A percentile compares a stretch with the other conserved stretches of the same genome.
Evolutionary conservation across 768 basidiomycete species (phyloP).

Genomic region (Russula sp.): DNA sequence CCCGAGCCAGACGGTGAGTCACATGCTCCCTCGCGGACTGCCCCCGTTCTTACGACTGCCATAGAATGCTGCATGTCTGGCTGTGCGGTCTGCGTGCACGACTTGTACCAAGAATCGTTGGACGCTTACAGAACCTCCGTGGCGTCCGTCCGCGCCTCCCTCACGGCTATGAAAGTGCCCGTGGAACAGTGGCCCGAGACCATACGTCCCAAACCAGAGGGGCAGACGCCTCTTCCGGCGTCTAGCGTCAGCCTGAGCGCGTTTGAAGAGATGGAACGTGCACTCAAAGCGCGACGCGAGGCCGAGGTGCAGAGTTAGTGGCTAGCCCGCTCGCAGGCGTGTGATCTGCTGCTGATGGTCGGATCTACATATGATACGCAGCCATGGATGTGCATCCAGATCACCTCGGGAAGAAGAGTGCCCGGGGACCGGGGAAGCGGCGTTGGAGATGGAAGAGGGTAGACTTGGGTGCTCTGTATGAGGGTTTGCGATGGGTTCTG

Average conservation of each 20-base stretch:
- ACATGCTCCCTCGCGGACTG: background rate
- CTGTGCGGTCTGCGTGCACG: slow-evolving; percentile 89
- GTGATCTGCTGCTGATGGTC: slow-evolving; percentile 15
- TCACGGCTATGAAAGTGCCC: slow-evolving; percentile 45
- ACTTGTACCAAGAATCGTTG: slow-evolving; percentile 74
- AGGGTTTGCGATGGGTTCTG: slow-evolving; percentile 45
- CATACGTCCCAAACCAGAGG: slow-evolving; percentile 32
- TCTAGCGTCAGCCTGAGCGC: slow-evolving; percentile 43
- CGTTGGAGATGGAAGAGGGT: slow-evolving; percentile 4
- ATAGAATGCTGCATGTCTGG: slow-evolving; percentile 94
- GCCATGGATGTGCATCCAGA: background rate
- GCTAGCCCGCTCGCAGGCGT: background rate
- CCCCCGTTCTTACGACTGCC: background rate
- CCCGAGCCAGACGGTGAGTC: slow-evolving; percentile 63
- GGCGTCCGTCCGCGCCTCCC: slow-evolving; percentile 41
- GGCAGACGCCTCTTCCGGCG: slow-evolving; percentile 25
- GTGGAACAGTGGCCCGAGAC: slow-evolving; percentile 58
- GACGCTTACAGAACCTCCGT: slow-evolving; percentile 55
- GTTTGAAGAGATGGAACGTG: slow-evolving; percentile 67
- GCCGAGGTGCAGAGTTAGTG: slow-evolving; percentile 18
- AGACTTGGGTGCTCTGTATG: slow-evolving; percentile 31
- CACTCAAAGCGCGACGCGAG: slow-evolving; percentile 44
- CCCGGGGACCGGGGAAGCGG: background rate
- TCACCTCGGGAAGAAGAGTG: background rate
- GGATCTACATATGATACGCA: background rate